Percentiles rank a stretch among this genome's conserved stretches.
Evolutionary conservation across 2,329 filamentous ascomycete genomes (phyloP).

Genomic region (Parafenestella ontariensis): DNA sequence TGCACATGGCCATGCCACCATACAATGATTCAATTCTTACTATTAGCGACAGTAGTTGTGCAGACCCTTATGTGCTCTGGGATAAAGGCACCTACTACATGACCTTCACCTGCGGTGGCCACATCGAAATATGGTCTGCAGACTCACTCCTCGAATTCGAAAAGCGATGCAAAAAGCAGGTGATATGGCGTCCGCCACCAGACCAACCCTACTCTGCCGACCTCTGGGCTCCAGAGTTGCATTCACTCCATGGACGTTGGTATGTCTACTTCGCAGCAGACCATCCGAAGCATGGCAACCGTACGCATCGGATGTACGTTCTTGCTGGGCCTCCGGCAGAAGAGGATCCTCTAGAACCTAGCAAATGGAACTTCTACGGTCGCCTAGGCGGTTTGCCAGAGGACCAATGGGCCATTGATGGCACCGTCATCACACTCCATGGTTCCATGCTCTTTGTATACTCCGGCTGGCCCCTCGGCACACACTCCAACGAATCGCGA

Average conservation of each 20-base stretch:
- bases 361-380: slow-evolving; percentile 53
- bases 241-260: slow-evolving; percentile 59
- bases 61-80: slow-evolving; percentile 55
- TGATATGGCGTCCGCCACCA: slow-evolving; percentile 54
- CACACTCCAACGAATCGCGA: slow-evolving; percentile 43
- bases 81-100: slow-evolving; percentile 55
- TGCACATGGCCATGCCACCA: slow-evolving; percentile 29
- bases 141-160: slow-evolving; percentile 51
- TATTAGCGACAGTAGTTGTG: slow-evolving; percentile 50
- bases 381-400: slow-evolving; percentile 50
- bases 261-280: slow-evolving; percentile 61
- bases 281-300: slow-evolving; percentile 53
- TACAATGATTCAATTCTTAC: slow-evolving; percentile 53
- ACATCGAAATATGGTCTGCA: slow-evolving; percentile 55
- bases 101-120: slow-evolving; percentile 55
- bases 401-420: slow-evolving; percentile 58
- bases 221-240: slow-evolving; percentile 65
- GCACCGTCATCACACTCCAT: slow-evolving; percentile 53
- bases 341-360: slow-evolving; percentile 35
- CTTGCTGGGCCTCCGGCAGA: slow-evolving; percentile 50
- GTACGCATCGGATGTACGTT: slow-evolving; percentile 55
- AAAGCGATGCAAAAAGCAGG: slow-evolving; percentile 45
- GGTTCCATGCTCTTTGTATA: slow-evolving; percentile 53
- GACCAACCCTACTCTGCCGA: slow-evolving; percentile 53
- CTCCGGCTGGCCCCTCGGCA: slow-evolving; percentile 54